Evolutionary conservation across 2,329 filamentous ascomycete genomes (phyloP).

Genomic region (Hortaea werneckii): DNA sequence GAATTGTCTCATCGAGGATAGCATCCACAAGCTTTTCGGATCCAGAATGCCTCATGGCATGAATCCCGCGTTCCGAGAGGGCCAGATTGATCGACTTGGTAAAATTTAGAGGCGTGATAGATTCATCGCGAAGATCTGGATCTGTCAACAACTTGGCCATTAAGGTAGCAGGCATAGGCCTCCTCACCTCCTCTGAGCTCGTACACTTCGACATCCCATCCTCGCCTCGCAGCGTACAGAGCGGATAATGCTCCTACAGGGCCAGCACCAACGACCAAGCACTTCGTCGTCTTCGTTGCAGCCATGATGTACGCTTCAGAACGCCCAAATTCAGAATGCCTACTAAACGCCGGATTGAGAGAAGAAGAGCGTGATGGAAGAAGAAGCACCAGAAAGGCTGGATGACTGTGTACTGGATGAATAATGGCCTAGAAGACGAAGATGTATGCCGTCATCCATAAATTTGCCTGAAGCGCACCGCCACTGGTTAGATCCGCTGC

Average conservation of each 20-base stretch:
- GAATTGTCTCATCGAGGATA: slow-evolving; percentile 69
- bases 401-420: background rate
- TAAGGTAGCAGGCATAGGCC: background rate
- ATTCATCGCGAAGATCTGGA: slow-evolving; percentile 73
- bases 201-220: slow-evolving; percentile 85
- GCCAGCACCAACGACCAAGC: slow-evolving; percentile 76
- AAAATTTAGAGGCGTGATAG: slow-evolving; percentile 81
- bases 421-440: background rate
- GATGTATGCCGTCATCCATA: background rate
- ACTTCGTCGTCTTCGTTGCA: slow-evolving; percentile 12
- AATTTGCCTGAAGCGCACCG: background rate
- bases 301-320: slow-evolving; percentile 4
- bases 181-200: slow-evolving; percentile 78
- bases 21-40: slow-evolving; percentile 58
- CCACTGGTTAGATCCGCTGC: background rate
- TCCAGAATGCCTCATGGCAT: slow-evolving; percentile 66
- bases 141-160: background rate
- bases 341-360: too few relatives aligned
- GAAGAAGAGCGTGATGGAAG: background rate
- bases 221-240: slow-evolving; percentile 80
- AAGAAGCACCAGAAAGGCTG: background rate
- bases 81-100: slow-evolving; percentile 98
- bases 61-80: slow-evolving; percentile 85
- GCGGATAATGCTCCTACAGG: slow-evolving; percentile 88
- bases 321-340: background rate